phyloP scores from a whole-genome alignment of 2,329 filamentous ascomycete species.

The Mariannaea elegans region DNA sequence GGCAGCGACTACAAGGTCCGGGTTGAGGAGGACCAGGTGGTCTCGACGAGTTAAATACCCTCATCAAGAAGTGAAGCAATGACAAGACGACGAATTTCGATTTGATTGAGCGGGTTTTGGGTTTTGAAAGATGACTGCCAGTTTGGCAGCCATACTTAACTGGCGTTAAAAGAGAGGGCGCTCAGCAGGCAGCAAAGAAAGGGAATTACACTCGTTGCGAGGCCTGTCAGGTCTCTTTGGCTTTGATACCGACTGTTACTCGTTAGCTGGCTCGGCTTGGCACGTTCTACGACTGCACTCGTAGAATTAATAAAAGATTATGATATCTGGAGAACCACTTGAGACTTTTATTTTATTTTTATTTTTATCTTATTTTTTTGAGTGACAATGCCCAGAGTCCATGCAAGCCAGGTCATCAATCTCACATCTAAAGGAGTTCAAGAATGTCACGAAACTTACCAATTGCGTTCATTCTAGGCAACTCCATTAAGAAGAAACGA shows the following conservation, averaged over 20 bases:
- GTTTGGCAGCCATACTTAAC: constrained; percentile 10
- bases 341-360: neutral
- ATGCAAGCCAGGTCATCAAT: too few species aligned
- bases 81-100: constrained; percentile 9
- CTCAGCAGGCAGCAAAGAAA: neutral
- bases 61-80: neutral
- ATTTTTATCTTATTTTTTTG: too few species aligned
- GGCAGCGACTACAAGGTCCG: constrained; percentile 56
- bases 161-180: constrained; percentile 15
- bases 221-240: neutral
- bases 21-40: constrained; percentile 81
- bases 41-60: constrained; percentile 53
- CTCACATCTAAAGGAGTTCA: too few species aligned
- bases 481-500: neutral
- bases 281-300: neutral
- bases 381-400: too few species aligned
- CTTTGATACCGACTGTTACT: neutral
- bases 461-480: too few species aligned
- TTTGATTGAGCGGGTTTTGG: constrained; percentile 5
- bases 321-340: too few species aligned
- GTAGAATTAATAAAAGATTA: too few species aligned
- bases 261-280: neutral
- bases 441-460: too few species aligned
- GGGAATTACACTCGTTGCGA: constrained; percentile 5
- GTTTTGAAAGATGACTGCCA: constrained; percentile 5